Evolutionary conservation across 2,329 filamentous ascomycete species (phyloP).

Genomic region (Westerdykella ornata): DNA sequence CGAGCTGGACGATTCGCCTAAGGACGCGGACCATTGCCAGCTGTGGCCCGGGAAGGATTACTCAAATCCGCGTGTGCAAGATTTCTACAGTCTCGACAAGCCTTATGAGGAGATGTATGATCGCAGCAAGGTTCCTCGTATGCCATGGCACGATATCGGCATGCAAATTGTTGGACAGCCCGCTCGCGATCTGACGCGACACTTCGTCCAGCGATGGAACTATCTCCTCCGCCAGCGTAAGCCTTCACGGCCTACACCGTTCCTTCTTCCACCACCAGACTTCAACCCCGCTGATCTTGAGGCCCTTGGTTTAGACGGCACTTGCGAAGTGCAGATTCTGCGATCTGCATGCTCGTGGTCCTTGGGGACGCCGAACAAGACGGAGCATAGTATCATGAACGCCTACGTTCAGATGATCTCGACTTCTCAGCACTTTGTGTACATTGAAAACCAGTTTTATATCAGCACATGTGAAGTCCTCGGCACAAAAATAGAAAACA

Average conservation of each 20-base stretch:
- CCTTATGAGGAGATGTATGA: conserved; percentile 99
- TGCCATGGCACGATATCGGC: conserved; percentile 97
- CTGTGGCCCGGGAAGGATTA: conserved; percentile 98
- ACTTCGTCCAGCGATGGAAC: conserved; percentile 98
- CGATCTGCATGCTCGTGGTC: conserved; percentile 90
- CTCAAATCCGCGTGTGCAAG: conserved; percentile 89
- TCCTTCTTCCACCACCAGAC: conserved; percentile 87
- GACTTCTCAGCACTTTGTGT: conserved; percentile 92
- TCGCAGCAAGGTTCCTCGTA: conserved; percentile 75
- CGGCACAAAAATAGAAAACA: conserved; percentile 80
- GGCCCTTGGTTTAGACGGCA: conserved; percentile 79
- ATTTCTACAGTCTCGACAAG: conserved; percentile 88
- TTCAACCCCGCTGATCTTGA: conserved; percentile 81
- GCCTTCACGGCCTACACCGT: conserved; percentile 86
- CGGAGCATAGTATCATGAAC: conserved; percentile 91
- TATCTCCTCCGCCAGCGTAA: conserved; percentile 90
- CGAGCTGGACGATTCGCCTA: conserved; percentile 64
- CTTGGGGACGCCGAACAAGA: conserved; percentile 71
- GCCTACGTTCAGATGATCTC: conserved; percentile 94
- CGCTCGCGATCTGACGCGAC: conserved; percentile 83
- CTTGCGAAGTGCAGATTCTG: conserved; percentile 92
- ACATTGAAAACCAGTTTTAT: conserved; percentile 99
- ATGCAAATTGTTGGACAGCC: conserved; percentile 98
- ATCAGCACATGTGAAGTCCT: conserved; percentile 88
- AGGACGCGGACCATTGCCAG: conserved; percentile 90